A percentile compares a stretch with the other conserved stretches of the same genome.
Conservation (phyloP, 2,329 filamentous ascomycete species). For the Thielaviopsis musarum region DNA sequence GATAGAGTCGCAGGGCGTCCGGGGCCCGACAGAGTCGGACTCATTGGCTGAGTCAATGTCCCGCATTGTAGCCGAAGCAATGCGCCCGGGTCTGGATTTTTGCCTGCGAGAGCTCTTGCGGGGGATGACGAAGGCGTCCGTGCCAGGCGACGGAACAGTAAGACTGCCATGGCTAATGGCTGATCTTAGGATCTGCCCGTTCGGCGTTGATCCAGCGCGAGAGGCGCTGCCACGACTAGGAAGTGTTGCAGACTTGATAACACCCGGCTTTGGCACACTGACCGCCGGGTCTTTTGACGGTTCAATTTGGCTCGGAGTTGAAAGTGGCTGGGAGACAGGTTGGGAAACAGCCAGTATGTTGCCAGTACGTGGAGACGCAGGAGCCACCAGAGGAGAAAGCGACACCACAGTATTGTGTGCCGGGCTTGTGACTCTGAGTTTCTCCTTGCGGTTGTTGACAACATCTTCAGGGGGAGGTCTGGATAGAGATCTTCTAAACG, state of each 20-base stretch:
- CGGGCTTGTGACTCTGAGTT: background rate
- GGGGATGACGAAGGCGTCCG: slow-evolving; percentile 5
- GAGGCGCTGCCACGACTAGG: background rate
- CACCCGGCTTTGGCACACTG: background rate
- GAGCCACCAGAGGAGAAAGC: background rate
- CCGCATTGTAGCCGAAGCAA: background rate
- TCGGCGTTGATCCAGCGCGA: background rate
- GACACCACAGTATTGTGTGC: slow-evolving; percentile 7
- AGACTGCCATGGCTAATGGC: slow-evolving; percentile 6
- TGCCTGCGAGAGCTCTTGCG: slow-evolving; percentile 10
- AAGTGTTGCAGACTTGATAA: background rate
- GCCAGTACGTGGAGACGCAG: background rate
- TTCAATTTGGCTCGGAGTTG: background rate
- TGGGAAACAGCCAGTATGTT: background rate
- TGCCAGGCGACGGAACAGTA: background rate
- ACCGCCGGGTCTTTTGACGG: too few relatives aligned
- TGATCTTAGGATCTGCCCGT: background rate
- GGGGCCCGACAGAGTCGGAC: slow-evolving; percentile 3
- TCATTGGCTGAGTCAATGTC: slow-evolving; percentile 10
- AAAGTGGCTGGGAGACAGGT: background rate
- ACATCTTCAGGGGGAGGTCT: slow-evolving; percentile 3
- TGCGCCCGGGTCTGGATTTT: background rate
- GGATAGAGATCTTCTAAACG: slow-evolving; percentile 6
- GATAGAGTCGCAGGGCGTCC: slow-evolving; percentile 2
- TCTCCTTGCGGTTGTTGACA: background rate